A percentile compares a stretch with the other conserved stretches of the same genome.
Conservation (phyloP, 2,329 filamentous ascomycete genomes). For the Fusarium praegraminearum region DNA sequence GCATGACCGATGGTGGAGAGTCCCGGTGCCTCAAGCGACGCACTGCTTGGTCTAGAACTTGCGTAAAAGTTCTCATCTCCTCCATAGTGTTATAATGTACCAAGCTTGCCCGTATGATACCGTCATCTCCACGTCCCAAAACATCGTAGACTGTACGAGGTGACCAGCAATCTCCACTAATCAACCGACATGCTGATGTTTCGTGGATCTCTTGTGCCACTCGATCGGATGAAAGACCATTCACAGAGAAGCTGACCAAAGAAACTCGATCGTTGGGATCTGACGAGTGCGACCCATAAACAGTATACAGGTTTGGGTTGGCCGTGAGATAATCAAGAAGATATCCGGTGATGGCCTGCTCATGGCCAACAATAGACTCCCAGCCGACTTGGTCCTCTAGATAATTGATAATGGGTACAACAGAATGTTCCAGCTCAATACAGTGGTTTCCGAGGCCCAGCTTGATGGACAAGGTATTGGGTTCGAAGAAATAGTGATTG, state of each 20-base stretch:
- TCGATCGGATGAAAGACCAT: background rate
- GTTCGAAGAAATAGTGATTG: slow-evolving; percentile 6
- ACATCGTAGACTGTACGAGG: slow-evolving; percentile 17
- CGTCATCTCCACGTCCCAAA: slow-evolving; percentile 13
- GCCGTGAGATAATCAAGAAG: slow-evolving; percentile 1
- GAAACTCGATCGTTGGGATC: background rate
- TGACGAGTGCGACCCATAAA: background rate
- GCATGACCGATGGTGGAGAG: background rate
- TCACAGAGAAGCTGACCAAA: background rate
- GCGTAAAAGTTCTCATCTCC: slow-evolving; percentile 4
- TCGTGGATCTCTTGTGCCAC: slow-evolving; percentile 10
- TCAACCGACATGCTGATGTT: slow-evolving; percentile 4
- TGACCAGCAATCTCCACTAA: slow-evolving; percentile 19
- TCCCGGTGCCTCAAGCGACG: background rate
- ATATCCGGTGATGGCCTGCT: slow-evolving; percentile 2
- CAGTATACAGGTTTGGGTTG: background rate
- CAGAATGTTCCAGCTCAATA: slow-evolving; percentile 2
- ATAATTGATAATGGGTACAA: slow-evolving; percentile 5
- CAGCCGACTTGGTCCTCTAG: slow-evolving; percentile 2
- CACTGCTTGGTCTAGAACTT: slow-evolving; percentile 3
- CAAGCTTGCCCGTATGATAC: slow-evolving; percentile 13
- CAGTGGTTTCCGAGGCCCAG: slow-evolving; percentile 1
- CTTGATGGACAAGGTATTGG: background rate
- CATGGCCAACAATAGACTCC: slow-evolving; percentile 1
- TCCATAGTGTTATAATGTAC: slow-evolving; percentile 26